These are phyloP conservation scores for Fusarium torreyae DNA, from an alignment of 2,329 filamentous ascomycete species.

Conservation along the genomic window DNA sequence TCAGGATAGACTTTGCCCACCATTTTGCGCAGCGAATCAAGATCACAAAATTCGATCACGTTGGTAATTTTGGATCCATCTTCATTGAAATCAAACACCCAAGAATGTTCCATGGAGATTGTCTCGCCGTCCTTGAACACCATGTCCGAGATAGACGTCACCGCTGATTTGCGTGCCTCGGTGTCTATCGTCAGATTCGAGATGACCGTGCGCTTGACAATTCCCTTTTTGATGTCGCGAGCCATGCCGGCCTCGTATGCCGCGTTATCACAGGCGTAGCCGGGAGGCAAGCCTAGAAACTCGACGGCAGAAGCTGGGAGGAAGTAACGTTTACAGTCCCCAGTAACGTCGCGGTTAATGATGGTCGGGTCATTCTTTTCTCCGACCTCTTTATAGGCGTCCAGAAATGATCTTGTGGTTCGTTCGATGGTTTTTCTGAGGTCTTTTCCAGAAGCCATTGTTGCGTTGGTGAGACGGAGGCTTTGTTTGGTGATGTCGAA, in stretches of 20 bases:
- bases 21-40: conserved; percentile 15
- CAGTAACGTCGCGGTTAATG: conserved; percentile 32
- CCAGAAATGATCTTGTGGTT: conserved; percentile 9
- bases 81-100: conserved; percentile 21
- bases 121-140: conserved; percentile 13
- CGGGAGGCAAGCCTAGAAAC: background rate
- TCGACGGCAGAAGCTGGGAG: conserved; percentile 14
- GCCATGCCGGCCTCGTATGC: conserved; percentile 23
- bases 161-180: conserved; percentile 9
- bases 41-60: conserved; percentile 36
- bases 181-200: conserved; percentile 21
- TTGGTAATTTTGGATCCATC: conserved; percentile 29
- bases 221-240: conserved; percentile 13
- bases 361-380: conserved; percentile 25
- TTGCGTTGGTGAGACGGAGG: background rate
- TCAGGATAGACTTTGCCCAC: background rate
- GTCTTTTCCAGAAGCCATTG: background rate
- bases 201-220: background rate
- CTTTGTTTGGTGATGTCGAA: background rate
- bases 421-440: conserved; percentile 17
- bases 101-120: conserved; percentile 22
- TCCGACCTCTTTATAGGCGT: conserved; percentile 19
- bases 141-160: conserved; percentile 13
- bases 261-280: conserved; percentile 4
- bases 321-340: conserved; percentile 22